A percentile compares a stretch with the other conserved stretches of the same genome.
Evolutionary conservation across 257 asterid species (phyloP).

Genomic region (Hygrophila difformis): DNA sequence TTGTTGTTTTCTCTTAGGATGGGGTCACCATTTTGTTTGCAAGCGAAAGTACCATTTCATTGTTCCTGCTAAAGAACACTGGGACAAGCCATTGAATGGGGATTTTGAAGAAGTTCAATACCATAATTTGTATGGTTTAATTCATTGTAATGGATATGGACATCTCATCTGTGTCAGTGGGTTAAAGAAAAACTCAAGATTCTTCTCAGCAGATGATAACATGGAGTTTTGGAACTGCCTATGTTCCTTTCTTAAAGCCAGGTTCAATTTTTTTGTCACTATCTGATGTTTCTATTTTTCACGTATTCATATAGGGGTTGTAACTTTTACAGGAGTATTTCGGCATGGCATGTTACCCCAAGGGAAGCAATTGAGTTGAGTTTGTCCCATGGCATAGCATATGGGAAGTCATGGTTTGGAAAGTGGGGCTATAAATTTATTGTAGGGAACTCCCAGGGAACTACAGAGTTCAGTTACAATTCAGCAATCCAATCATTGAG

Average conservation of each 20-base stretch:
- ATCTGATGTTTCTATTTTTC: neutral
- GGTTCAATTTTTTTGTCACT: slow-evolving; percentile 25
- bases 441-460: slow-evolving; percentile 30
- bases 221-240: slow-evolving; percentile 80
- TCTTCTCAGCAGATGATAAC: slow-evolving; percentile 28
- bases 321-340: slow-evolving; percentile 42
- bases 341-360: slow-evolving; percentile 31
- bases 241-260: slow-evolving; percentile 47
- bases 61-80: slow-evolving; percentile 40
- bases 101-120: slow-evolving; percentile 27
- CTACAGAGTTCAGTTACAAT: slow-evolving; percentile 27
- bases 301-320: neutral
- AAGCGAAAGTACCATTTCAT: slow-evolving; percentile 61
- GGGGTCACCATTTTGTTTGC: slow-evolving; percentile 92
- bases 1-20: slow-evolving; percentile 38
- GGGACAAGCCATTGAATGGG: slow-evolving; percentile 34
- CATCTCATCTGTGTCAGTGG: slow-evolving; percentile 60
- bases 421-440: slow-evolving; percentile 61
- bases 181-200: slow-evolving; percentile 22
- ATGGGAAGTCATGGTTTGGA: slow-evolving; percentile 45
- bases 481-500: slow-evolving; percentile 33
- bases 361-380: slow-evolving; percentile 35
- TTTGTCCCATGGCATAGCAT: slow-evolving; percentile 45
- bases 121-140: slow-evolving; percentile 54
- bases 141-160: slow-evolving; percentile 80